phyloP scores from a whole-genome alignment of 768 basidiomycete genomes.

The Amylocystis lapponica region DNA sequence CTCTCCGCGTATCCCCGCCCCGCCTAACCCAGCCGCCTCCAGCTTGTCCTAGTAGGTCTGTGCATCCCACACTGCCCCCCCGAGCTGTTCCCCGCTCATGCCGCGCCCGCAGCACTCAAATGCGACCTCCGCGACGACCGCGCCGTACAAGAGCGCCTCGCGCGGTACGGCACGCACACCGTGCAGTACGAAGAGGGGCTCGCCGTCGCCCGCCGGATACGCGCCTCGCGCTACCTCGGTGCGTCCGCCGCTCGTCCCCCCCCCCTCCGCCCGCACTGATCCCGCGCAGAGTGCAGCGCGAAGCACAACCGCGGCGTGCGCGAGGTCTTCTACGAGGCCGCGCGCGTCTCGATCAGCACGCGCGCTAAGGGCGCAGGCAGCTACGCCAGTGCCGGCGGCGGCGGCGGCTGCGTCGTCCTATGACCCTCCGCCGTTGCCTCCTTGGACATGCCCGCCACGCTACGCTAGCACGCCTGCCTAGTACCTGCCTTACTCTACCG shows the following conservation, averaged over 20 bases:
- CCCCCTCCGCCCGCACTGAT: neutral
- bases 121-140: slow-evolving; percentile 91
- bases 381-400: slow-evolving; percentile 16
- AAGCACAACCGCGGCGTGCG: slow-evolving; percentile 94
- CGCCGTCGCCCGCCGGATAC: slow-evolving; percentile 82
- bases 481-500: no score
- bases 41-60: slow-evolving; percentile 89
- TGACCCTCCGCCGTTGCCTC: slow-evolving; percentile 27
- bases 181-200: slow-evolving; percentile 93
- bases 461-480: no score
- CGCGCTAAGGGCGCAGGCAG: slow-evolving; percentile 60
- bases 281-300: slow-evolving; percentile 80
- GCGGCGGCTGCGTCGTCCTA: slow-evolving; percentile 52
- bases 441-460: no score
- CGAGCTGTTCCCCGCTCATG: neutral
- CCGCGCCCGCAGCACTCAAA: slow-evolving; percentile 63
- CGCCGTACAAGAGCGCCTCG: slow-evolving; percentile 63
- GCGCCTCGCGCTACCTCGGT: slow-evolving; percentile 92
- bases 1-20: slow-evolving; percentile 2
- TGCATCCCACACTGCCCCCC: slow-evolving; percentile 15
- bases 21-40: slow-evolving; percentile 4
- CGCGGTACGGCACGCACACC: slow-evolving; percentile 60
- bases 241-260: slow-evolving; percentile 13
- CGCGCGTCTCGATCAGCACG: slow-evolving; percentile 74
- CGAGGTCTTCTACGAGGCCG: slow-evolving; percentile 91